Base-by-base conservation (phyloP, 2,329 filamentous ascomycete species). In the Sordariomycetes sp. region DNA sequence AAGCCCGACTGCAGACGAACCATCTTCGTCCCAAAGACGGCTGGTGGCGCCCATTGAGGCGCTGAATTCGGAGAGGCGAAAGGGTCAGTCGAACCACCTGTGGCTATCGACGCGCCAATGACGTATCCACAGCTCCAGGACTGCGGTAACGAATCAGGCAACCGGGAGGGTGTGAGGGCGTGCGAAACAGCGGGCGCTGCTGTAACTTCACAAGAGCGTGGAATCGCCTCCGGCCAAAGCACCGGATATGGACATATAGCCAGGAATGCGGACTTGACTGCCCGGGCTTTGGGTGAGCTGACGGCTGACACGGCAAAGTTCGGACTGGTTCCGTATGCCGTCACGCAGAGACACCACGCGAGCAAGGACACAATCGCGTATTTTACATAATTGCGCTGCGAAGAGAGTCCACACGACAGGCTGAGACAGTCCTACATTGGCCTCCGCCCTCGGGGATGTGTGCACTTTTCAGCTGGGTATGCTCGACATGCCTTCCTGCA, bases 81-180 rank as follows among this genome's bases (percentile, higher is more conserved):
- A n/a, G 40, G 40, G 16, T 16, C 18, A n/a, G 40, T n/a, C 12
- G 40, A 46, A 7, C 40, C n/a, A 7, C 40, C 16, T 16, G 40
- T 14, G 40, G 14, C 14, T 46, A 16, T n/a, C 40, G 40, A 46
- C 6, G 40, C 40, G n/a, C n/a, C 11, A 46, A 46, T 46, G 40
- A 46, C 40, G 40, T 46, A 46, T n/a, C 18, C n/a, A 16, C 40
- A n/a, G 40, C 14, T n/a, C 55, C 55, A 20, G 43, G 25, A 34
- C n/a, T 34, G 14, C 25, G 55, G 55, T 57, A 57, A 51, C 55
- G 43, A 57, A 57, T 57, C 40, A 57, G 43, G 35, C 35, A 7
- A 20, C 16, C 11, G 18, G 14, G 18, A 55, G 20, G 22, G 34
- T 12, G 22, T 37, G 20, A 2, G 12, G 14, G 34, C 18, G 40